These are phyloP conservation scores for Backusella psychrophila DNA, from an alignment of 192 early-diverging fungal species.

Conservation along the genomic window DNA sequence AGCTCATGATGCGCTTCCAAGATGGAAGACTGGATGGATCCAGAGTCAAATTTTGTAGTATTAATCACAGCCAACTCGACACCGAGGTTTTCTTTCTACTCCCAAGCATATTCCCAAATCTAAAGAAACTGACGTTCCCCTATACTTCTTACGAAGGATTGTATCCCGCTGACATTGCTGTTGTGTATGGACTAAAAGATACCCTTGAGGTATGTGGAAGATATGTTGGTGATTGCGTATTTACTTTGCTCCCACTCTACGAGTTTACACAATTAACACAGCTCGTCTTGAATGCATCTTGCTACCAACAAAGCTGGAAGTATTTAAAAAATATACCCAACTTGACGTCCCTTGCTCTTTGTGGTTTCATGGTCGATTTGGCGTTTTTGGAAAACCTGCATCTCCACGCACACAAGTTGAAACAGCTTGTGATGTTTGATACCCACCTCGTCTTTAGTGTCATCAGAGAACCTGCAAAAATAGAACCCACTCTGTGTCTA, in stretches of 20 bases:
- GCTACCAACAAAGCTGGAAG: neutral
- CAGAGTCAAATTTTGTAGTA: neutral
- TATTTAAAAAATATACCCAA: neutral
- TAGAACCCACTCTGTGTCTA: neutral
- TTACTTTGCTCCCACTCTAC: neutral
- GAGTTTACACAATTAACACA: neutral
- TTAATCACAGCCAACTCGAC: neutral
- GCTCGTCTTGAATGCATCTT: neutral
- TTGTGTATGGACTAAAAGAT: neutral
- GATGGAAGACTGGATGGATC: neutral
- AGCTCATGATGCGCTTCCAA: neutral
- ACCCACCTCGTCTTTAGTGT: neutral
- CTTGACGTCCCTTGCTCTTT: neutral
- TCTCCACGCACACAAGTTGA: neutral
- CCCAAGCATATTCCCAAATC: neutral
- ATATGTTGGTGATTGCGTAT: neutral
- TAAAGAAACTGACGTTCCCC: neutral
- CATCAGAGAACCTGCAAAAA: neutral
- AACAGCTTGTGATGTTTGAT: neutral
- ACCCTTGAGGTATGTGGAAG: neutral
- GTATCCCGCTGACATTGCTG: neutral
- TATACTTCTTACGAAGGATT: neutral
- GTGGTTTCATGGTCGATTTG: neutral
- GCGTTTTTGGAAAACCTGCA: neutral
- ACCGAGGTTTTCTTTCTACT: neutral